Base-by-base conservation (phyloP, 2,329 filamentous ascomycete species). In the Sclerotinia sclerotiorum region DNA sequence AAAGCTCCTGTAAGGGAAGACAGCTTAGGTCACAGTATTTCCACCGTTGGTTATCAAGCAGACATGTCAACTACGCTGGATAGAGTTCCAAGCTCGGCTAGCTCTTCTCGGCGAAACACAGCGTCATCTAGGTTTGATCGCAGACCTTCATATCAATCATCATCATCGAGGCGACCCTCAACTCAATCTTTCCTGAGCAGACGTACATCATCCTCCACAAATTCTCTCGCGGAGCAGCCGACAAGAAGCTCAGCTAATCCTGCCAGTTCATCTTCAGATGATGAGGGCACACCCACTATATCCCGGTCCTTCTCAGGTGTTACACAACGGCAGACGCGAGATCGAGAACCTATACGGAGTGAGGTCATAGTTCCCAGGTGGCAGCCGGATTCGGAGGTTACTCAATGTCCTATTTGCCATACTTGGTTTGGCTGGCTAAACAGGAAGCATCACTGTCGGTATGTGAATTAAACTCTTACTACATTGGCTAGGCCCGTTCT, bases 391-490 rank as follows among this genome's bases (percentile, higher is more conserved):
- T 83, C 85, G 5, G 93, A 96, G 73, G 93, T 92, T 15, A 87
- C 88, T 1, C 85, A 88, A 70, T 98, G 94, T 78, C 92, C 93
- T 2, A 97, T 97, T 69, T 98, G 94, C 77, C 82, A 83, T 65
- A 86, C 86, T 0, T 86, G 88, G 60, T 98, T 98, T 77, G 91
- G 87, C 77, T 71, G 71, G 74, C 54, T 93, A 81, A 89, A 92
- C 76, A 85, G 94, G 71, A 96, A 96, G 77, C 94, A 98, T 80
- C 94, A 98, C 78, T 98, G 94, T 84, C 87, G 94, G 86, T 90
- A 81, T 60, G 85, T 80, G 54, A 27, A 24, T 44, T 27, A 61
- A 65, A 48, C 15, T 55, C 60, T 29, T 11, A 24, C 19, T 32
- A 35, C 21, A 21, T 5, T 21, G 42, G 35, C 24, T 27, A 44